These are phyloP conservation scores for Pleurozium schreberi DNA, from an alignment of 225 moss, liverwort and hornwort species.

Conservation along the genomic window DNA sequence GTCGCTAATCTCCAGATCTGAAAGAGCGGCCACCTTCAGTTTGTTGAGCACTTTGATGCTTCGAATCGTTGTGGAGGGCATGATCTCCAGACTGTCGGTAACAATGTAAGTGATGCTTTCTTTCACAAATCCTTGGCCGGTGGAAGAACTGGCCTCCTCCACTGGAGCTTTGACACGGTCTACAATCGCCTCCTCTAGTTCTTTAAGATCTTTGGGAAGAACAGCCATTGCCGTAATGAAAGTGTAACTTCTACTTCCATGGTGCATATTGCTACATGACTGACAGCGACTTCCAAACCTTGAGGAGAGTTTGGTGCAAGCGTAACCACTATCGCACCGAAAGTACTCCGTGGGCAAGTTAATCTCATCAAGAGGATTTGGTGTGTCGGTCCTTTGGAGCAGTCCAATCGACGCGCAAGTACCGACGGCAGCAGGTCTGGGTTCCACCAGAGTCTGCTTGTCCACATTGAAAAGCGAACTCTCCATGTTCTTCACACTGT, in stretches of 20 bases:
- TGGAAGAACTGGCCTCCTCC: neutral
- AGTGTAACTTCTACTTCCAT: neutral
- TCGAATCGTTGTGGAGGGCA: neutral
- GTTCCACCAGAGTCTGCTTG: neutral
- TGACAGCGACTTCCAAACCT: neutral
- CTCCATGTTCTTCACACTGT: neutral
- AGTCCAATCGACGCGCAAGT: neutral
- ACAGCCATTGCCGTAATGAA: neutral
- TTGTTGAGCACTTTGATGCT: neutral
- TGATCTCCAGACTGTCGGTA: neutral
- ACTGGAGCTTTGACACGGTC: too few relatives aligned
- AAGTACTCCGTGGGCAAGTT: neutral
- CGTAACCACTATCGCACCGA: neutral
- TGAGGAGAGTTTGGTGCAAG: neutral
- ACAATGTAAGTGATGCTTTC: neutral
- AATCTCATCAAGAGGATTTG: neutral
- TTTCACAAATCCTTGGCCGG: neutral
- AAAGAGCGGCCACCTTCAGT: neutral
- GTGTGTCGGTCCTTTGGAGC: neutral
- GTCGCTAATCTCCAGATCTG: neutral
- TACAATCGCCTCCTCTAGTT: neutral
- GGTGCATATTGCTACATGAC: accelerated
- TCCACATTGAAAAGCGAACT: neutral
- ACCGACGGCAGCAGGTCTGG: neutral
- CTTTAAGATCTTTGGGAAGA: neutral